Conservation (phyloP, 1,139 yeast genomes). For the Suhomyces yuchorum region DNA sequence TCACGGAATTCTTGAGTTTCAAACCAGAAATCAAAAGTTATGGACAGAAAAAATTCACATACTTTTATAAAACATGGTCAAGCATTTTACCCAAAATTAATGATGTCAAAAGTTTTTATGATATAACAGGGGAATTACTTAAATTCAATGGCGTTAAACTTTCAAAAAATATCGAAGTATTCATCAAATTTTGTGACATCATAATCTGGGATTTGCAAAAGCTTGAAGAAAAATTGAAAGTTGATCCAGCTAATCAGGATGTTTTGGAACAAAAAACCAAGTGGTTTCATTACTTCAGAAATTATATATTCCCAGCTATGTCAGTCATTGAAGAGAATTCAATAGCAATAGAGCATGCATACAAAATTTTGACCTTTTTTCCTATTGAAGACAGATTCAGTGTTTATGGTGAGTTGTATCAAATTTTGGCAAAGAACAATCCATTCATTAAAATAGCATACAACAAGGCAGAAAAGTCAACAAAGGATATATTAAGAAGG, state of each 20-base stretch:
- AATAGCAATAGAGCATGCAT: conserved; percentile 63
- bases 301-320: conserved; percentile 68
- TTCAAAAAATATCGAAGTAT: conserved; percentile 49
- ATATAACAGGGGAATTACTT: conserved; percentile 50
- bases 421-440: conserved; percentile 57
- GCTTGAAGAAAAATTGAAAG: conserved; percentile 5
- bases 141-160: conserved; percentile 60
- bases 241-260: conserved; percentile 20
- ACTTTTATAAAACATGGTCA: conserved; percentile 59
- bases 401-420: conserved; percentile 78
- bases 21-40: conserved; percentile 33
- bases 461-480: conserved; percentile 74
- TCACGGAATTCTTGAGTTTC: conserved; percentile 28
- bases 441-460: conserved; percentile 64
- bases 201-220: conserved; percentile 41
- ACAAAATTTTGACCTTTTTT: conserved; percentile 52
- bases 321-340: conserved; percentile 64
- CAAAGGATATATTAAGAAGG: conserved; percentile 79
- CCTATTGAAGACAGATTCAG: conserved; percentile 70
- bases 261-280: conserved; percentile 25
- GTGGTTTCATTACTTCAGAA: conserved; percentile 69
- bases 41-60: conserved; percentile 38
- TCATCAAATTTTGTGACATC: conserved; percentile 64
- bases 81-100: conserved; percentile 39
- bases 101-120: conserved; percentile 48